phyloP scores from a whole-genome alignment of 176 grass and related monocot genomes.

The Eremochloa ophiuroides region DNA sequence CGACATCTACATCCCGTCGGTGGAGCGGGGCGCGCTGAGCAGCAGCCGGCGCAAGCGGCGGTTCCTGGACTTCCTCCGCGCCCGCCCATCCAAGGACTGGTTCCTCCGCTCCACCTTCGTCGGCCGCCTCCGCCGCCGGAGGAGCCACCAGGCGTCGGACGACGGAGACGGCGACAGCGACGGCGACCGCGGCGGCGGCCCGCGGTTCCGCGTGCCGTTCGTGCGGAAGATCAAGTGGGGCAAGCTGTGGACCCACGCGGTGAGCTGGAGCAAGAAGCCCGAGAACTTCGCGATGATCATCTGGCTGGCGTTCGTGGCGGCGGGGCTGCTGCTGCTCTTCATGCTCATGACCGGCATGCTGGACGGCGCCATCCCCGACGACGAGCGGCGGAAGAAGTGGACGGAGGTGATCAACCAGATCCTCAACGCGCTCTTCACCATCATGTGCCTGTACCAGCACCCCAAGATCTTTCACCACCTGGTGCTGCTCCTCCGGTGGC shows the following conservation, averaged over 20 bases:
- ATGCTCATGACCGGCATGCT: conserved; percentile 74
- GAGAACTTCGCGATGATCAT: conserved; percentile 75
- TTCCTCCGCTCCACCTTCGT: conserved; percentile 57
- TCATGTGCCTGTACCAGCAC: conserved; percentile 96
- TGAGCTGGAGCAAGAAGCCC: conserved; percentile 75
- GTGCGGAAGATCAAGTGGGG: conserved; percentile 62
- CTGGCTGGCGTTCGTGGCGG: conserved; percentile 58
- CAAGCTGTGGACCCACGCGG: conserved; percentile 47
- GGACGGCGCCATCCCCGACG: conserved; percentile 52
- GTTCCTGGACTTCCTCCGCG: conserved; percentile 82
- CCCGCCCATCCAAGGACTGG: conserved; percentile 79
- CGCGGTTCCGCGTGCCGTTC: conserved; percentile 64
- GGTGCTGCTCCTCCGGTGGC: conserved; percentile 70
- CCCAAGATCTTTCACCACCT: conserved; percentile 86
- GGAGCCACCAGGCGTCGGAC: background rate
- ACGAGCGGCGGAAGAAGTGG: conserved; percentile 68
- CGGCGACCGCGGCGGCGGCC: background rate
- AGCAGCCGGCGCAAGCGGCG: conserved; percentile 35
- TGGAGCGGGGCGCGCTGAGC: conserved; percentile 40
- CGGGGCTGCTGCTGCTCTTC: conserved; percentile 50
- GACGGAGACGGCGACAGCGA: background rate
- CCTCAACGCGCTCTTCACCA: conserved; percentile 94
- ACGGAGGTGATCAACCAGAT: conserved; percentile 84
- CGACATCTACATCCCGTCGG: conserved; percentile 65
- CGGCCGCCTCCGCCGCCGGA: conserved; percentile 46